Evolutionary conservation across 352 stramenopile species (phyloP).

Genomic region (Phytopythium litorale): DNA sequence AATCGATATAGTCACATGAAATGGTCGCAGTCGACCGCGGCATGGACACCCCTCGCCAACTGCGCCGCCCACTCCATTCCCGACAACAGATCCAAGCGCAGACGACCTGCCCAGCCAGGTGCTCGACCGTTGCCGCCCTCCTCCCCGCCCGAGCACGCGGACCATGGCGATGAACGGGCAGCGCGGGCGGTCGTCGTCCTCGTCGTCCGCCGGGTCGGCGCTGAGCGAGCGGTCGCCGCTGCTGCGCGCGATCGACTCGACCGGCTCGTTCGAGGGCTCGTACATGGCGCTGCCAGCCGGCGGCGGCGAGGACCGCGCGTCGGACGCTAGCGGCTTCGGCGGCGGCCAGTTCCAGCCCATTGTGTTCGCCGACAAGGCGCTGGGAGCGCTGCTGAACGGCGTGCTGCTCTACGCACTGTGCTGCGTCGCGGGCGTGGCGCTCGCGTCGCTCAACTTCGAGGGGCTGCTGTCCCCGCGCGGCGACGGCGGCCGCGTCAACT

Average conservation of each 20-base stretch:
- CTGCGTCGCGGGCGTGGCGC: slow-evolving; percentile 60
- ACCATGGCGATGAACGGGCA: slow-evolving; percentile 6
- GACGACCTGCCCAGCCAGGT: too few species aligned
- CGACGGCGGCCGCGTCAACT: slow-evolving; percentile 48
- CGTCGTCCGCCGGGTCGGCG: slow-evolving; percentile 4
- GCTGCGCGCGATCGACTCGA: slow-evolving; percentile 50
- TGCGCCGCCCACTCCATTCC: too few species aligned
- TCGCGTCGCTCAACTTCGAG: slow-evolving; percentile 81
- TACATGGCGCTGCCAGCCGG: slow-evolving; percentile 70
- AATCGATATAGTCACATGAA: too few species aligned
- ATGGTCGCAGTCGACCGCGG: not conserved
- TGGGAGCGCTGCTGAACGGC: slow-evolving; percentile 67
- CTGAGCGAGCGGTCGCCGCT: slow-evolving; percentile 66
- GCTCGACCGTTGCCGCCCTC: not conserved
- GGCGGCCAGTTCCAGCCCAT: slow-evolving; percentile 66
- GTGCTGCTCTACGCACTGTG: slow-evolving; percentile 75
- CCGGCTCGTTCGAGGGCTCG: slow-evolving; percentile 55
- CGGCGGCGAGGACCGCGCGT: slow-evolving; percentile 16
- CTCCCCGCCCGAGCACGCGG: slow-evolving; percentile 8
- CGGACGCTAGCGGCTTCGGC: slow-evolving; percentile 18
- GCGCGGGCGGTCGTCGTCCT: slow-evolving; percentile 4
- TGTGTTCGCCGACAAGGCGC: slow-evolving; percentile 70
- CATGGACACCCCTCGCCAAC: not conserved
- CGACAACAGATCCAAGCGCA: too few species aligned
- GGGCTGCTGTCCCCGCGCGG: slow-evolving; percentile 30